Base-by-base conservation (phyloP, 2,329 filamentous ascomycete species). In the Colletotrichum somersetense region DNA sequence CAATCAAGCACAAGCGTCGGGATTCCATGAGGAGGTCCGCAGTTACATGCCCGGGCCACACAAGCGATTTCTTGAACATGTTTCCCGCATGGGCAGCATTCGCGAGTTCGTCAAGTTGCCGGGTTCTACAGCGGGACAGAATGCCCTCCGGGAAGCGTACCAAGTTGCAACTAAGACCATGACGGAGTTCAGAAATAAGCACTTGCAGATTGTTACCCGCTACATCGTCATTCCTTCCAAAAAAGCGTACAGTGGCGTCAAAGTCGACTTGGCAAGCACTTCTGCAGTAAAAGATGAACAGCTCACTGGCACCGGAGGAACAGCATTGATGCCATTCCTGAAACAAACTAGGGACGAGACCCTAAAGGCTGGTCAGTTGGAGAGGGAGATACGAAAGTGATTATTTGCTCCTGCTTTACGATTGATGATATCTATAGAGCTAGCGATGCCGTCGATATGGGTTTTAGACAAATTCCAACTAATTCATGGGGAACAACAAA, bases 271-370 rank as follows among this genome's bases (percentile, higher is more conserved):
- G 64, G 84, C 85, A 0, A 87, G 83, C 35, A 83, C 83, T 0
- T 86, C 84, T 18, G 81, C 82, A 16, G 73, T 65, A 10, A 80
- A 79, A 62, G 75, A 76, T 1, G 77, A 80, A 26, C 83, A 92
- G 74, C 83, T 97, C 53, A 92, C 91, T 0, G 96, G 96, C 0
- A 98, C 95, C 0, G 95, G 95, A 2, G 96, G 96, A 0, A 98
- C 96, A 0, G 90, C 92, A 0, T 81, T 98, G 64, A 92, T 98
- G 69, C 94, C 95, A 0, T 98, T 98, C 80, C 81, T 98, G 74
- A 97, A 94, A 81, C 93, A 97, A 81, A 92, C 93, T 4, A 86
- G 96, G 23, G 94, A 98, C 78, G 95, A 97, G 85, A 98, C 95
- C 0, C 74, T 72, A 2, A 76, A 77, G 26, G 84, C 84, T 3